Conservation (phyloP, 2,329 filamentous ascomycete genomes). For the Pseudocercospora fuligena region DNA sequence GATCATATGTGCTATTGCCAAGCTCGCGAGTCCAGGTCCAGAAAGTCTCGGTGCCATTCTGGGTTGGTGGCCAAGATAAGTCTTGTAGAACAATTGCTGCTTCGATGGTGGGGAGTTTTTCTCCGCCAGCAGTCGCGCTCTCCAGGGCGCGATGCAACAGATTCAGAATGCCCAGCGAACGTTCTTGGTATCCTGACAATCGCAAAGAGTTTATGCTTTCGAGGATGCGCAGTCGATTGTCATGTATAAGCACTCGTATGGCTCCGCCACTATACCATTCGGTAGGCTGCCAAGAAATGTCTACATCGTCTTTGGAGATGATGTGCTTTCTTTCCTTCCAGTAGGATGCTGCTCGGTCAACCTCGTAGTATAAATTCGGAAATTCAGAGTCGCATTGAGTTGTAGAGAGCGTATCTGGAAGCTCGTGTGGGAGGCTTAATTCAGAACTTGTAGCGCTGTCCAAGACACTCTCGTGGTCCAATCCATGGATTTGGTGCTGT, state of each 20-base stretch:
- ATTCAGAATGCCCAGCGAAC: constrained; percentile 45
- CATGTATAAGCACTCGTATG: constrained; percentile 33
- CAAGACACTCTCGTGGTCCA: not conserved
- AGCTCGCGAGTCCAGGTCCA: constrained; percentile 31
- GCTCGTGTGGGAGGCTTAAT: not conserved
- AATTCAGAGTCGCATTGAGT: constrained; percentile 36
- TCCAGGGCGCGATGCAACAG: constrained; percentile 52
- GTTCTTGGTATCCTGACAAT: constrained; percentile 26
- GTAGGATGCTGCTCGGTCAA: constrained; percentile 33
- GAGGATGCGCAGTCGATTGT: constrained; percentile 35
- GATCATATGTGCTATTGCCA: constrained; percentile 40
- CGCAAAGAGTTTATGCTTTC: constrained; percentile 31
- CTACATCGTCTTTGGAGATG: constrained; percentile 30
- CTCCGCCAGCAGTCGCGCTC: constrained; percentile 42
- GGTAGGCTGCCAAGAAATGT: constrained; percentile 15
- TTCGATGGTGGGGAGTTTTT: constrained; percentile 52
- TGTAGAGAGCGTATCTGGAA: not conserved
- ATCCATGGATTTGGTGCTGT: not conserved
- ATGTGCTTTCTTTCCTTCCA: constrained; percentile 26
- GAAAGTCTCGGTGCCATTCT: constrained; percentile 25
- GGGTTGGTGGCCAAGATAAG: constrained; percentile 28
- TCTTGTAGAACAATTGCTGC: constrained; percentile 55
- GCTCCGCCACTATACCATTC: constrained; percentile 22
- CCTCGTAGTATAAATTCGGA: constrained; percentile 36
- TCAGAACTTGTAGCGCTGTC: not conserved